These are phyloP conservation scores for Citrus australasica DNA, from an alignment of 345 rosid species.

Conservation along the genomic window DNA sequence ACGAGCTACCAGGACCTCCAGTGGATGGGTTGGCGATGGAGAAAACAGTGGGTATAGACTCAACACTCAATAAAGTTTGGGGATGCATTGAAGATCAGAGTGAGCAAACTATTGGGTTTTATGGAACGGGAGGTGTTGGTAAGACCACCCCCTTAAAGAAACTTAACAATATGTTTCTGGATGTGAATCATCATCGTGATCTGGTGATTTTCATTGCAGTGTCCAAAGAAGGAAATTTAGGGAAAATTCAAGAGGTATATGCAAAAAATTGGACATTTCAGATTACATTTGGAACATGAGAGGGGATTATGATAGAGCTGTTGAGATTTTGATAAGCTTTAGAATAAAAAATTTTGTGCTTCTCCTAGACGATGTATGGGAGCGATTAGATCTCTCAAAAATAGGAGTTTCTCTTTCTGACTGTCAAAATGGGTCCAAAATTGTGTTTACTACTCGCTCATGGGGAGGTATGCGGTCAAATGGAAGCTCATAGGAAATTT, in stretches of 20 bases:
- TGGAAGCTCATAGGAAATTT: conserved; percentile 21
- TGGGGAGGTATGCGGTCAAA: conserved; percentile 21
- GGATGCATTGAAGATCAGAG: not conserved
- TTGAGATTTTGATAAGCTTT: not conserved
- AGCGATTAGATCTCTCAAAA: not conserved
- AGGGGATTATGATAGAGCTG: not conserved
- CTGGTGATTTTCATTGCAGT: not conserved
- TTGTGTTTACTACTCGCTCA: conserved; percentile 24
- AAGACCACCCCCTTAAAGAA: conserved; percentile 5
- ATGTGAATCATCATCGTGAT: not conserved
- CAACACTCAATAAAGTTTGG: not conserved
- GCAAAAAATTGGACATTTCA: not conserved
- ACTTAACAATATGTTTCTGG: not conserved
- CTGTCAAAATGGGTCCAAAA: not conserved
- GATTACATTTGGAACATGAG: not conserved
- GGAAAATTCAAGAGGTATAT: not conserved
- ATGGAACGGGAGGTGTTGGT: conserved; percentile 1
- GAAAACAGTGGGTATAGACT: not conserved
- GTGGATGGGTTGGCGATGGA: not conserved
- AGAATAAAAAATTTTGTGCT: conserved; percentile 13
- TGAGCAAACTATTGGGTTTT: not conserved
- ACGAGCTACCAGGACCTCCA: not conserved
- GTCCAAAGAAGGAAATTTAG: not conserved
- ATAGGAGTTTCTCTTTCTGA: conserved; percentile 21
- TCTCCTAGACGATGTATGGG: conserved; percentile 12